Percentiles rank a stretch among this genome's conserved stretches.
Evolutionary conservation across 192 early-diverging fungal species (phyloP).

Genomic region (Umbelopsis ramanniana): DNA sequence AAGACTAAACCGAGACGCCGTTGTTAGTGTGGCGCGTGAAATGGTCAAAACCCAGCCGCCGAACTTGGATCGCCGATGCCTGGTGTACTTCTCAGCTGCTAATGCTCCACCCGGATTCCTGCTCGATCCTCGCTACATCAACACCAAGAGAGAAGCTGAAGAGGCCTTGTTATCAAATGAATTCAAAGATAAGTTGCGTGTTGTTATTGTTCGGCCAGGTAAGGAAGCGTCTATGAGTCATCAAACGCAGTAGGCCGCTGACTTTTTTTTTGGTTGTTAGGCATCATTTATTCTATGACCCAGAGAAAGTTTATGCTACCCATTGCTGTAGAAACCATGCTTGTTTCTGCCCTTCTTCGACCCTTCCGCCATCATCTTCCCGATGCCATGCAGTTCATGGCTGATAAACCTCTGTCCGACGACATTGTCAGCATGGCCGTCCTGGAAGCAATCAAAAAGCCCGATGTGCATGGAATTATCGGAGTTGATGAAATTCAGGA

Average conservation of each 20-base stretch:
- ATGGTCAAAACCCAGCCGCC: slow-evolving; percentile 26
- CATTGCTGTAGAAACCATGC: slow-evolving; percentile 21
- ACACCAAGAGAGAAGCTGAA: slow-evolving; percentile 32
- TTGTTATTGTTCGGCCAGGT: slow-evolving; percentile 35
- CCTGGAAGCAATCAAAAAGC: slow-evolving; percentile 23
- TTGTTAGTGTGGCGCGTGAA: slow-evolving; percentile 20
- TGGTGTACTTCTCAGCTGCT: slow-evolving; percentile 34
- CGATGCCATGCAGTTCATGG: not conserved
- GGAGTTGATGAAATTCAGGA: slow-evolving; percentile 24
- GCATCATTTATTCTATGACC: slow-evolving; percentile 30
- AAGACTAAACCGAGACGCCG: slow-evolving; percentile 30
- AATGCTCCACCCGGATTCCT: slow-evolving; percentile 26
- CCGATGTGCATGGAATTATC: slow-evolving; percentile 16
- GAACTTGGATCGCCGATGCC: slow-evolving; percentile 13
- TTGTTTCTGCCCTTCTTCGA: slow-evolving; percentile 19
- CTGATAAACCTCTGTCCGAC: slow-evolving; percentile 30
- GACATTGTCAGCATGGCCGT: slow-evolving; percentile 23
- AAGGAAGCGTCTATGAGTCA: not conserved
- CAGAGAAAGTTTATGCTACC: slow-evolving; percentile 27
- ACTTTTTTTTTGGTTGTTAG: slow-evolving; percentile 3
- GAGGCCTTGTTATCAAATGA: slow-evolving; percentile 21
- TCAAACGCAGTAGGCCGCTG: no score
- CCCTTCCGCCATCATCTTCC: slow-evolving; percentile 30
- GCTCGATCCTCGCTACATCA: slow-evolving; percentile 27
- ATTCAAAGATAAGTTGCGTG: slow-evolving; percentile 21